Evolutionary conservation across 129 eudicot species (phyloP).

Genomic region (Cynara cardunculus): DNA sequence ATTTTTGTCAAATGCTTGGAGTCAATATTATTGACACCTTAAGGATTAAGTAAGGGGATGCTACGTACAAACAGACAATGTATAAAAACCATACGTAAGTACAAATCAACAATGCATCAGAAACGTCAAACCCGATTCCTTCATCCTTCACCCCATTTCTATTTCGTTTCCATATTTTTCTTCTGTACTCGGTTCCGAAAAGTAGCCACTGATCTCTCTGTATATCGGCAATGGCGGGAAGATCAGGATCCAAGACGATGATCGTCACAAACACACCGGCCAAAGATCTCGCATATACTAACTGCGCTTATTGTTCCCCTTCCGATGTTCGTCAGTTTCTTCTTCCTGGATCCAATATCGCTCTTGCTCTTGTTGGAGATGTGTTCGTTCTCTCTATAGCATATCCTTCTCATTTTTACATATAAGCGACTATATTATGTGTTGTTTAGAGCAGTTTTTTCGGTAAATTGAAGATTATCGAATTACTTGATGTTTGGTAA

Average conservation of each 20-base stretch:
- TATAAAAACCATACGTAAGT: background rate
- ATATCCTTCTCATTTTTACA: conserved; percentile 55
- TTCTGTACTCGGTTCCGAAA: too few species aligned
- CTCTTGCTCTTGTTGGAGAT: conserved; percentile 59
- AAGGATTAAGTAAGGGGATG: background rate
- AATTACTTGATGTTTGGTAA: background rate
- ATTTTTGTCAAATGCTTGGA: too few species aligned
- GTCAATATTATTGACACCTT: background rate
- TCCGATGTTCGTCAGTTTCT: conserved; percentile 60
- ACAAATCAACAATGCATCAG: background rate
- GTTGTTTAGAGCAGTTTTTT: background rate
- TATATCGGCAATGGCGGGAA: conserved; percentile 37
- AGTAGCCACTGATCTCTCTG: conserved; percentile 16
- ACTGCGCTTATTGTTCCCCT: conserved; percentile 63
- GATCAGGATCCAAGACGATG: conserved; percentile 56
- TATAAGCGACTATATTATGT: background rate
- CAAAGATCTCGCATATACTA: conserved; percentile 69
- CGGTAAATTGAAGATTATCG: background rate
- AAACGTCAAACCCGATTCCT: background rate
- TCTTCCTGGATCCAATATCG: conserved; percentile 62
- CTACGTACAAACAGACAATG: background rate
- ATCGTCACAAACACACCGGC: conserved; percentile 81
- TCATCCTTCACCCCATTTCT: background rate
- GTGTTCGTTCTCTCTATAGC: conserved; percentile 61
- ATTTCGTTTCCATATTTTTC: background rate